phyloP scores from a whole-genome alignment of 176 grass and related monocot genomes.

The Olyra latifolia region DNA sequence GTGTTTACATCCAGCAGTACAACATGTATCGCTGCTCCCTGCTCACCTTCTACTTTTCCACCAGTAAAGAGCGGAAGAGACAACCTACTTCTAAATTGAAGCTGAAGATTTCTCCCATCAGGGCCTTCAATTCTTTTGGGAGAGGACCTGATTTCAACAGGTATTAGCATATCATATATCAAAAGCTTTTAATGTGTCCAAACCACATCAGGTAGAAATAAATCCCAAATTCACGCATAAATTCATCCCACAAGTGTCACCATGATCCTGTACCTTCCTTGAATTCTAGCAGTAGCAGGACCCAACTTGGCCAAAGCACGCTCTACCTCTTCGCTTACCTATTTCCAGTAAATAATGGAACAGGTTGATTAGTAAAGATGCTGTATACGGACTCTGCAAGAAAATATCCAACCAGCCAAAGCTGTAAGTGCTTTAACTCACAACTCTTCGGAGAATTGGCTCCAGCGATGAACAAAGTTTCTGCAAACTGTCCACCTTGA shows the following conservation, averaged over 20 bases:
- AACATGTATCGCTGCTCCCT: slow-evolving; percentile 90
- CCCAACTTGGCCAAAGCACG: slow-evolving; percentile 95
- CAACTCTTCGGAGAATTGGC: slow-evolving; percentile 97
- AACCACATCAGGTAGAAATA: slow-evolving; percentile 11
- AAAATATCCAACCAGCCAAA: background rate
- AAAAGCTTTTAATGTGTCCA: slow-evolving; percentile 3
- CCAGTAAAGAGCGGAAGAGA: slow-evolving; percentile 88
- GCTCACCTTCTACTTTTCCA: slow-evolving; percentile 92
- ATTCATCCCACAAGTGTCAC: background rate
- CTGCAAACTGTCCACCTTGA: slow-evolving; percentile 96
- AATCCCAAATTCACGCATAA: slow-evolving; percentile 6
- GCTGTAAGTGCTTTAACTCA: slow-evolving; percentile 49
- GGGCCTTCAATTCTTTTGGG: slow-evolving; percentile 88
- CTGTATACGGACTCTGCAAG: background rate
- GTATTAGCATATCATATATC: slow-evolving; percentile 20
- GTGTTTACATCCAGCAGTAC: slow-evolving; percentile 69
- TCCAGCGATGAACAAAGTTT: slow-evolving; percentile 94
- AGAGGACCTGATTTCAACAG: slow-evolving; percentile 60
- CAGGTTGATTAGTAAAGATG: slow-evolving; percentile 20
- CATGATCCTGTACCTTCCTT: slow-evolving; percentile 69
- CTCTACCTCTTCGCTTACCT: slow-evolving; percentile 99
- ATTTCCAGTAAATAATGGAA: slow-evolving; percentile 32
- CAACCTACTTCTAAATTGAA: slow-evolving; percentile 65
- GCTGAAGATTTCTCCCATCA: slow-evolving; percentile 82
- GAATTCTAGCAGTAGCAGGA: slow-evolving; percentile 74